Base-by-base conservation (phyloP, 352 stramenopile species). In the Peronosclerospora sorghi region DNA sequence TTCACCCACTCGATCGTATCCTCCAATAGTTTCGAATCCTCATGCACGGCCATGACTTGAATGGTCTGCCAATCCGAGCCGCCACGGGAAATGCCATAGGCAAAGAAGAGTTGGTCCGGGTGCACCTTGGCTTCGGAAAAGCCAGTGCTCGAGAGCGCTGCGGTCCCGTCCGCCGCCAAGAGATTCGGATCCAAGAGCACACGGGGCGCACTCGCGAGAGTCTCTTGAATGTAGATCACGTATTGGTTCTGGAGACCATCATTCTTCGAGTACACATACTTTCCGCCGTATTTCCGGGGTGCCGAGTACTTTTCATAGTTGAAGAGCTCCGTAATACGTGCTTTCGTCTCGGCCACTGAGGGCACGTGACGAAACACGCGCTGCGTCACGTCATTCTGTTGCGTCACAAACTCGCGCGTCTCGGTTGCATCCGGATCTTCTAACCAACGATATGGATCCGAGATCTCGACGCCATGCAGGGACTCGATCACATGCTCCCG, bases 11-110 rank as follows among this genome's bases (percentile, higher is more conserved):
- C 70, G 28, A 95, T 55, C 2, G 64, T 70, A 51, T 95, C 83
- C 0, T 83, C 66, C 17, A 94, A 46, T 15, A 86, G 56, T 46
- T 82, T 69, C 46, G 76, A 63, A 21, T 63, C 60, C 28, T 83
- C 71, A 29, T 84, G 68, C 9, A 91, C 73, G 0, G 74, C 73
- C 52, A 88, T 73, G 34, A 94, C 68, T 38, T 90, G 80, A 42
- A 94, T 85, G 14, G 76, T 90, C 61, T 83, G 70, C 82, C 82
- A 94, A 58, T 94, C 82, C 21, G 74, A 90, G 18, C 83, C 83
- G 13, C 82, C 69, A 24, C 75, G 62, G 0, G 79, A 83, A 47
- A 95, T 82, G 9, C 74, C 77, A 35, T 95, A 77, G 9, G 82
- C 82, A 39, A 89, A 85, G 51, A 69, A 86, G 9, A 94, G 62